Base-by-base conservation (phyloP, 208 protist species). In the Trypanosoma grayi region DNA sequence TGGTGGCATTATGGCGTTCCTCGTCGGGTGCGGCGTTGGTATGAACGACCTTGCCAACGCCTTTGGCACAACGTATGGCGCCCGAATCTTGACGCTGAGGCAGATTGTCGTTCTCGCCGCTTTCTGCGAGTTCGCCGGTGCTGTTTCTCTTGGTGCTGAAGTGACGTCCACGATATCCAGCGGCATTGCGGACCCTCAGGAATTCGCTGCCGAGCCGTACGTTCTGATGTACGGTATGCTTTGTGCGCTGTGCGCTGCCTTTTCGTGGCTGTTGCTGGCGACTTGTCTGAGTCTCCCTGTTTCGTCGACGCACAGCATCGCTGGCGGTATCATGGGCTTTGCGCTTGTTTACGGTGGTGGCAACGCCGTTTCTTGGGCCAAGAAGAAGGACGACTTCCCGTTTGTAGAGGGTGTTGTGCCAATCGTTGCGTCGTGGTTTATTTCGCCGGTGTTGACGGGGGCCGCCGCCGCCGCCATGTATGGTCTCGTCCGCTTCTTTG, bases 21-120 rank as follows among this genome's bases (percentile, higher is more conserved):
- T 92, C 40, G 84, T 72, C 5, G 85, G 81, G 20, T 73, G 75
- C n/a, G 86, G 86, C 45, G 82, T 94, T 4, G 93, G 90, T 14
- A 90, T 90, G 70, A 97, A 97, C 47, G 93, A 97, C 67, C 75
- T 97, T 20, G 86, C 78, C 58, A 97, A 97, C 63, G 83, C 90
- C 54, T 95, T 97, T 69, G 93, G 81, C 14, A 95, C 93, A 11
- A 88, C 81, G 27, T 92, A 96, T 57, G 87, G 86, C 28, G 62
- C 84, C 10, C 91, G 88, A 59, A 75, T 90, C 13, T 69, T 95
- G 30, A 94, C 81, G 5, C 66, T 95, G 9, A 50, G 66, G 27
- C 77, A 90, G 39, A 93, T 93, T 52, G 75, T 88, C 53, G 58
- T 93, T 20, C 67, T 97, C 30, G 90, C 87, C 33, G 73, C 83